Base-by-base conservation (phyloP, 1,284 basidiomycete species). In the Pyrrhoderma noxium region DNA sequence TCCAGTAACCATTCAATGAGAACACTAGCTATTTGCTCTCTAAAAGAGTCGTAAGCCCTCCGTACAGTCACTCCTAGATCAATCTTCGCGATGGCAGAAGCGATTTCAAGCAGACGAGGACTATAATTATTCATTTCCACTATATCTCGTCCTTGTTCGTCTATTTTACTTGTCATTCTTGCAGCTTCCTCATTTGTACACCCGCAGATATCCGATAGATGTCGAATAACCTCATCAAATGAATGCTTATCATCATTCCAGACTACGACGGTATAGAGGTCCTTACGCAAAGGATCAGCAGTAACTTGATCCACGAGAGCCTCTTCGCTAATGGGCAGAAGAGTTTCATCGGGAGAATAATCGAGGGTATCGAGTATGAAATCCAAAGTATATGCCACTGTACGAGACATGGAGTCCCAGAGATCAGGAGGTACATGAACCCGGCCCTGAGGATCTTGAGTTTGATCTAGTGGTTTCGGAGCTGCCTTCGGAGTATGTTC, bases 231-330 rank as follows among this genome's bases (percentile, higher is more conserved):
- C 62, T 98, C 92, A 48, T 87, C 85, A 60, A 89, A 90, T 1
- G 91, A 93, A 66, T 98, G 96, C 60, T 93, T 96, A 67, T 99
- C 96, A 68, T 98, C 95, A 66, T 96, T 94, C 93, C 93, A 98
- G 1, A 98, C 70, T 16, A 96, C 74, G 49, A 98, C 78, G 19
- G 88, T 84, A 66, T 85, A 95, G 31, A 88, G 79, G 56, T 94
- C 85, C 57, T 81, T 82, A 67, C 76, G 73, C 74, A 85, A 77
- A 1, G 86, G 82, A 58, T 90, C 85, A 1, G 77, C 78, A 1
- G 85, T 80, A 2, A 81, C 78, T 60, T 89, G 83, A 8, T 80
- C 66, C n/a, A 80, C 76, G 8, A 92, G 74, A 50, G 86, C 82
- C 0, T 76, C 76, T 63, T 88, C 82, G 57, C 77, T 78, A 1